Percentiles rank a stretch among this genome's conserved stretches.
Conservation (phyloP, 768 basidiomycete species). For the Leccinum truebloodii region DNA sequence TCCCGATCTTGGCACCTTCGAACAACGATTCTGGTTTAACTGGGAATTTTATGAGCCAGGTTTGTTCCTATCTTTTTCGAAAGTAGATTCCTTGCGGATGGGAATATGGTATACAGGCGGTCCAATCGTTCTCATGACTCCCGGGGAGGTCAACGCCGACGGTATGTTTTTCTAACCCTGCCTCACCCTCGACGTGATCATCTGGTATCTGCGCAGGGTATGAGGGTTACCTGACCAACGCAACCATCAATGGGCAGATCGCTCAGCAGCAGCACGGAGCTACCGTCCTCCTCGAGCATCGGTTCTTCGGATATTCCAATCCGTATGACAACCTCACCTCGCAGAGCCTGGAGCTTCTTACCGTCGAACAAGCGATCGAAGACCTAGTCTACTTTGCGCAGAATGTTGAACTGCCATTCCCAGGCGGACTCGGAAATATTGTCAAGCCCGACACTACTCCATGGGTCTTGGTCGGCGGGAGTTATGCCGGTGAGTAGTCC, state of each 20-base stretch:
- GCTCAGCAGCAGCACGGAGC: slow-evolving; percentile 67
- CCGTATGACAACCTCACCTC: slow-evolving; percentile 63
- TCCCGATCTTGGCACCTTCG: slow-evolving; percentile 68
- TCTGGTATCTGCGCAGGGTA: slow-evolving; percentile 22
- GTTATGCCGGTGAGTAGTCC: slow-evolving; percentile 36
- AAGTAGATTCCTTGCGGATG: not conserved
- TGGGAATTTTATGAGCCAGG: slow-evolving; percentile 65
- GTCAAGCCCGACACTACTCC: slow-evolving; percentile 54
- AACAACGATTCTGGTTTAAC: slow-evolving; percentile 72
- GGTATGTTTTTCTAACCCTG: slow-evolving; percentile 18
- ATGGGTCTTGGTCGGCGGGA: slow-evolving; percentile 45
- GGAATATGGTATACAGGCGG: slow-evolving; percentile 17
- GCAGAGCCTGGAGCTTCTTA: slow-evolving; percentile 58
- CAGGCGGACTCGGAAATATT: slow-evolving; percentile 59
- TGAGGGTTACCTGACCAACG: slow-evolving; percentile 61
- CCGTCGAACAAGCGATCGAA: slow-evolving; percentile 73
- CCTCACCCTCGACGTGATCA: not conserved
- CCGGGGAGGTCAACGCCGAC: slow-evolving; percentile 64
- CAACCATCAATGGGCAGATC: slow-evolving; percentile 61
- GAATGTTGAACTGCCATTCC: slow-evolving; percentile 66
- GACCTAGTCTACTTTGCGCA: slow-evolving; percentile 72
- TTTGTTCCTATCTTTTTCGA: slow-evolving; percentile 13
- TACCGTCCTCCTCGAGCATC: slow-evolving; percentile 66
- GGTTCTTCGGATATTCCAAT: slow-evolving; percentile 76
- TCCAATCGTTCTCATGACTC: slow-evolving; percentile 44